Evolutionary conservation across 177 flowering plant species (phyloP).

Genomic region (Telopea speciosissima): DNA sequence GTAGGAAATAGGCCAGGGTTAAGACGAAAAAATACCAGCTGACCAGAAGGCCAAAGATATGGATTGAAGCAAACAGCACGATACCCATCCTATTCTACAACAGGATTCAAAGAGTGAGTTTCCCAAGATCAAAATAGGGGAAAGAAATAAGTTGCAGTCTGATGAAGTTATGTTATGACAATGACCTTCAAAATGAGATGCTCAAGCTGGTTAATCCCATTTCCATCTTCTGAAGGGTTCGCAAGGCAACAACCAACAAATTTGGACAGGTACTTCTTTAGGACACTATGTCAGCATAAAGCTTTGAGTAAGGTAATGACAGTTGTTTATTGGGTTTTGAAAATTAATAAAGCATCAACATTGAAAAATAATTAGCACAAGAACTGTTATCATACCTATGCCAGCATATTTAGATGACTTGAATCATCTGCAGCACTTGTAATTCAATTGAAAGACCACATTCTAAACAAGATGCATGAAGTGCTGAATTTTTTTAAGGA

Average conservation of each 20-base stretch:
- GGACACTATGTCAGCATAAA: conserved; percentile 39
- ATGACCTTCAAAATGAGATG: conserved; percentile 63
- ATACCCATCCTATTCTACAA: conserved; percentile 66
- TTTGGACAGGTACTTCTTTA: conserved; percentile 73
- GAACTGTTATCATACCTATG: neutral
- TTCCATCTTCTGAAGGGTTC: conserved; percentile 87
- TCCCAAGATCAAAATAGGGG: neutral
- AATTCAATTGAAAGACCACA: neutral
- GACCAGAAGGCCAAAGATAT: conserved; percentile 78
- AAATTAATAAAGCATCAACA: neutral
- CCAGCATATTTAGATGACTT: neutral
- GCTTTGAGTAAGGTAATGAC: neutral
- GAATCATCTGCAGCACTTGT: neutral
- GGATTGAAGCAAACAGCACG: conserved; percentile 90
- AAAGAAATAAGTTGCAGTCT: neutral
- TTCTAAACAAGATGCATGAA: neutral
- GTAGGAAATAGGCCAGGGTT: neutral
- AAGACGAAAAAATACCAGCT: conserved; percentile 42
- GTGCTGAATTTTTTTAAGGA: neutral
- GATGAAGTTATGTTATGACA: conserved; percentile 3
- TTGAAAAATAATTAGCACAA: neutral
- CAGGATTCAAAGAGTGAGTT: neutral
- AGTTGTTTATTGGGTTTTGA: neutral
- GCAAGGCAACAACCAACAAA: conserved; percentile 96
- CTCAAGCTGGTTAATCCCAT: conserved; percentile 66